A percentile compares a stretch with the other conserved stretches of the same genome.
These are phyloP conservation scores for Globisporangium spinosum DNA, from an alignment of 352 stramenopile genomes.

Conservation along the genomic window DNA sequence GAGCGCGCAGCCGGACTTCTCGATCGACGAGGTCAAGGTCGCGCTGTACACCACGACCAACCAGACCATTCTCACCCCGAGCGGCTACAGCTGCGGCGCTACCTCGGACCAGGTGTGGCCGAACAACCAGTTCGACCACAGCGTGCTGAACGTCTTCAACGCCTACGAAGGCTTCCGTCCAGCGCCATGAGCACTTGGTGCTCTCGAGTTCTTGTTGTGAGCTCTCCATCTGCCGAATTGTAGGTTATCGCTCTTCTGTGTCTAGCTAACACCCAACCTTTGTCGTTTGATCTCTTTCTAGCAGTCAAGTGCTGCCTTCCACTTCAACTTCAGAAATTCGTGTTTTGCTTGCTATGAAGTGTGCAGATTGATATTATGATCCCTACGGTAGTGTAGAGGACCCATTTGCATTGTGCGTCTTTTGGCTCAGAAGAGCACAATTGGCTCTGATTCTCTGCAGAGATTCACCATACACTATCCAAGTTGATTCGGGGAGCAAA, in stretches of 20 bases:
- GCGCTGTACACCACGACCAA: slow-evolving; percentile 10
- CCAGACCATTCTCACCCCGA: background rate
- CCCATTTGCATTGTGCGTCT: background rate
- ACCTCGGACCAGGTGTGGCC: slow-evolving; percentile 23
- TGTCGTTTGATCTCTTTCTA: background rate
- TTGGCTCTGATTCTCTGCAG: background rate
- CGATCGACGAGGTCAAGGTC: slow-evolving; percentile 19
- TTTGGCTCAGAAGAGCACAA: background rate
- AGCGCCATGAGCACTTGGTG: background rate
- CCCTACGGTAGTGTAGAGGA: too few species aligned
- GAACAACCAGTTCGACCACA: background rate
- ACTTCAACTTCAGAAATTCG: background rate
- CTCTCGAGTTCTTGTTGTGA: too few species aligned
- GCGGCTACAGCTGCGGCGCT: slow-evolving; percentile 20
- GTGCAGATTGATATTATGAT: background rate
- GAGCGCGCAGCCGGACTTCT: slow-evolving; percentile 19
- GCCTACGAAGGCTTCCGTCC: slow-evolving; percentile 19
- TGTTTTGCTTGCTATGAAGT: background rate
- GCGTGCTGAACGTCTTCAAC: slow-evolving; percentile 15
- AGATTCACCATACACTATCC: background rate
- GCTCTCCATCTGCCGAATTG: too few species aligned
- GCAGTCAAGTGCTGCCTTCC: background rate
- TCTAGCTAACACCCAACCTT: background rate
- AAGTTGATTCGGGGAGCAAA: background rate
- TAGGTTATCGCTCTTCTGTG: too few species aligned